Evolutionary conservation across 139 green algal genomes (phyloP).

Genomic region (Mesotaenium endlicherianum): DNA sequence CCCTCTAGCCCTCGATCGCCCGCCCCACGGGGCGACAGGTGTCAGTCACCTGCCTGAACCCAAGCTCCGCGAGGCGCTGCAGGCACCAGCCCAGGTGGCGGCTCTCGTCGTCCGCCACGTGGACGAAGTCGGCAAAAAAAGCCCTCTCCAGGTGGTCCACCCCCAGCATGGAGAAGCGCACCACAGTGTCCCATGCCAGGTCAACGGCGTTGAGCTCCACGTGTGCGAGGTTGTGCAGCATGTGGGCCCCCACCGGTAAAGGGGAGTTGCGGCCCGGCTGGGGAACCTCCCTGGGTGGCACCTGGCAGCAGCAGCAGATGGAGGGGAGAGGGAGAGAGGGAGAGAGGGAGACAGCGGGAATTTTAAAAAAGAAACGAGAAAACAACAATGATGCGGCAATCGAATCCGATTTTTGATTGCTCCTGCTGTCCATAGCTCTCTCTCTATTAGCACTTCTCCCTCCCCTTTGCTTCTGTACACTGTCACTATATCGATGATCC

Average conservation of each 20-base stretch:
- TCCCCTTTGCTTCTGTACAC: too few species aligned
- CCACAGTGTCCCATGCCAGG: slow-evolving; percentile 61
- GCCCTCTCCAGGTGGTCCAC: slow-evolving; percentile 6
- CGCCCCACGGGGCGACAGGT: too few species aligned
- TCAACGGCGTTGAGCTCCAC: slow-evolving; percentile 63
- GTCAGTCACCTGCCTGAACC: too few species aligned
- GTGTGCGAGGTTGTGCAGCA: slow-evolving; percentile 60
- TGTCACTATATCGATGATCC: too few species aligned
- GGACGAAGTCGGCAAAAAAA: slow-evolving; percentile 57
- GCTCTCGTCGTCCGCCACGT: slow-evolving; percentile 58
- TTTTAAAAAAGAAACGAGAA: background rate
- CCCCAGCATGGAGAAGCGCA: slow-evolving; percentile 41
- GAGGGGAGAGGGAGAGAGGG: slow-evolving; percentile 17
- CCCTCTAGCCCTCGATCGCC: too few species aligned
- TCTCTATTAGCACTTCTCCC: too few species aligned
- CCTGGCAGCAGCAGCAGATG: slow-evolving; percentile 1
- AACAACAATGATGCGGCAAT: background rate
- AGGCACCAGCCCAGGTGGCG: slow-evolving; percentile 58
- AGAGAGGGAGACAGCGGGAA: background rate
- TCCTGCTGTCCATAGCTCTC: too few species aligned
- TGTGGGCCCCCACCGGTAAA: slow-evolving; percentile 30
- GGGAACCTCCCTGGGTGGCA: slow-evolving; percentile 10
- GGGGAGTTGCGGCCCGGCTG: background rate
- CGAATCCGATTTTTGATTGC: too few species aligned
- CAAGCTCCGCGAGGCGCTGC: slow-evolving; percentile 54